Evolutionary conservation across 345 rosid genomes (phyloP).

Genomic region (Arabidopsis thaliana): TAIR10.1 NC_003071.7:15507001-15507500

Average conservation of each 20-base stretch:
- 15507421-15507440: constrained; percentile 26
- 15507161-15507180: constrained; percentile 25
- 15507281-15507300: constrained; percentile 21
- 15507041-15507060: constrained; percentile 50
- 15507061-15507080: constrained; percentile 42
- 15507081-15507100: constrained; percentile 26
- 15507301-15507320: constrained; percentile 34
- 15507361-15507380: neutral
- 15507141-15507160: constrained; percentile 14
- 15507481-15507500: constrained; percentile 13
- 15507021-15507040: constrained; percentile 76
- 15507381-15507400: constrained; percentile 19
- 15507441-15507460: neutral
- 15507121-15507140: constrained; percentile 24
- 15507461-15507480: constrained; percentile 41
- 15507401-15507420: constrained; percentile 20
- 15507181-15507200: constrained; percentile 49
- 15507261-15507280: constrained; percentile 35
- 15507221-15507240: constrained; percentile 51
- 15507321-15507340: constrained; percentile 12
- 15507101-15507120: constrained; percentile 39
- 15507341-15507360: neutral
- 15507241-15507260: constrained; percentile 47
- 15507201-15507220: constrained; percentile 52
- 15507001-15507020: constrained; percentile 83